These are phyloP conservation scores for Teunomyces aglyptinius DNA, from an alignment of 805 yeast genomes.

Conservation along the genomic window DNA sequence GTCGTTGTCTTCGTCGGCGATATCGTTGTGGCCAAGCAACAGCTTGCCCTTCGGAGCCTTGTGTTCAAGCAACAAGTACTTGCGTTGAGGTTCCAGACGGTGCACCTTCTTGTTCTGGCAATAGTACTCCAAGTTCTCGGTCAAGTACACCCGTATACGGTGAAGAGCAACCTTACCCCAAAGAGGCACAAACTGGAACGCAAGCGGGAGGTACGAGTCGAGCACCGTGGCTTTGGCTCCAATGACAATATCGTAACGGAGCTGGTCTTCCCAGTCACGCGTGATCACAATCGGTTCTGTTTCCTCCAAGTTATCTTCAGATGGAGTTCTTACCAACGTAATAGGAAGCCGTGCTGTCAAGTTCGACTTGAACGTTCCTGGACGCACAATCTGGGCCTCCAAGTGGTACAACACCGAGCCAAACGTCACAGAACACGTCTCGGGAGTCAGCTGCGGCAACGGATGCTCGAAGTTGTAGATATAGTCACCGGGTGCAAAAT, in stretches of 20 bases:
- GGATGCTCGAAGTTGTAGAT: conserved; percentile 90
- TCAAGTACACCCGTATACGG: conserved; percentile 77
- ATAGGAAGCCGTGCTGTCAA: conserved; percentile 63
- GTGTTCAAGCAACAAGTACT: conserved; percentile 77
- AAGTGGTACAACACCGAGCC: conserved; percentile 74
- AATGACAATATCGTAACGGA: conserved; percentile 85
- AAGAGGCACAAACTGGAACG: conserved; percentile 79
- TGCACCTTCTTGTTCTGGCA: conserved; percentile 86
- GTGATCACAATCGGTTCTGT: conserved; percentile 90
- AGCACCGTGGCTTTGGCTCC: conserved; percentile 87
- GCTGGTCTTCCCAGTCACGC: conserved; percentile 90
- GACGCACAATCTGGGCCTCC: conserved; percentile 68
- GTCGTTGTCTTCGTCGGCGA: conserved; percentile 30
- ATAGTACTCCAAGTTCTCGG: conserved; percentile 89
- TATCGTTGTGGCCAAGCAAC: conserved; percentile 43
- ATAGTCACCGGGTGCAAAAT: conserved; percentile 84
- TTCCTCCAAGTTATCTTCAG: conserved; percentile 78
- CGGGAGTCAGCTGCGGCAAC: conserved; percentile 79
- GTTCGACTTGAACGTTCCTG: conserved; percentile 84
- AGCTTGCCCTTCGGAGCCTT: conserved; percentile 55
- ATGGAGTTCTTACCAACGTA: conserved; percentile 68
- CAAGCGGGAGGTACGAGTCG: conserved; percentile 79
- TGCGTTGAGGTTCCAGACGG: conserved; percentile 85
- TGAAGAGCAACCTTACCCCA: conserved; percentile 81
- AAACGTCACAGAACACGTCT: conserved; percentile 71